Base-by-base conservation (phyloP, 1,284 basidiomycete species). In the Ganoderma lucidum region DNA sequence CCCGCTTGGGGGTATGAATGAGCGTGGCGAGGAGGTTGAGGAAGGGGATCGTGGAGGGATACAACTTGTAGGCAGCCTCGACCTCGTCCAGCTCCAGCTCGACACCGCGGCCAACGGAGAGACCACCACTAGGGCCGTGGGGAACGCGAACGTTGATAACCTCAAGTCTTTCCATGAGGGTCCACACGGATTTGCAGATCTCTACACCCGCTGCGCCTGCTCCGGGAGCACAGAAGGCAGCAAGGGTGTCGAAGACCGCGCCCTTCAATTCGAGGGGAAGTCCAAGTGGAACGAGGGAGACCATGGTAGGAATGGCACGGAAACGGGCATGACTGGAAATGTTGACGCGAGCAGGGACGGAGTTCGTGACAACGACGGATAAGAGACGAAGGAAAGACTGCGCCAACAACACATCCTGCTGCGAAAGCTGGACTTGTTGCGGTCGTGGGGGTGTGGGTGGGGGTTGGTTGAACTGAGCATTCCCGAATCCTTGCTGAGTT, bases 211-310 rank as follows among this genome's bases (percentile, higher is more conserved):
- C 83, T 6, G 82, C 77, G 5, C 93, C 93, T 0, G 90, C 92
- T 17, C 90, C 93, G 23, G 93, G 90, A 63, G 88, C 85, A 75
- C 93, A 94, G 82, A 99, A 98, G 0, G 96, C 92, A 0, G 94
- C 87, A 6, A 98, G 84, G 0, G 95, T 91, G 45, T 95, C 89
- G 69, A 98, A 92, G 1, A 98, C 83, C 0, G 92, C 89, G 0
- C 96, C 96, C 77, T 98, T 98, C 66, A 99, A 86, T 76, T 98
- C 96, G n/a, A 97, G 83, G 0, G 95, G 94, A 23, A 96, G 87
- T 12, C 92, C 88, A 9, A 95, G 86, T 35, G 93, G 94, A 71
- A 95, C 86, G 51, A 96, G 88, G 4, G 90, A 90, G 56, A 96
- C 87, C 4, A 97, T 83, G 0, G 92, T 92, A 1, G 90, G 90